phyloP scores from a whole-genome alignment of 441 rosid species.

The Populus hybrid region DNA sequence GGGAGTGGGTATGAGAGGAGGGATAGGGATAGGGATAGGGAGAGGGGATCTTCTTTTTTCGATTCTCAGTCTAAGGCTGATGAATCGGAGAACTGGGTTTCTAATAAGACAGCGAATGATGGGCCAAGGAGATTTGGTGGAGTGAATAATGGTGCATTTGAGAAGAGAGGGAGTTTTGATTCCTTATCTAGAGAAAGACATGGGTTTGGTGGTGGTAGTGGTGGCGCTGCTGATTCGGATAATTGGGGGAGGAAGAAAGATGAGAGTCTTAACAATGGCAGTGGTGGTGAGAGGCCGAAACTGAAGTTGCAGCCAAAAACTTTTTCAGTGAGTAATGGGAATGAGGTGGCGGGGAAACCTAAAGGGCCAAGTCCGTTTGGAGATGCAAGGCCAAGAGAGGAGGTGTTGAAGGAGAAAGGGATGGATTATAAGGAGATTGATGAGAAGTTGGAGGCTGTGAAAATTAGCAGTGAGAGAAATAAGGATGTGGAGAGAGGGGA shows the following conservation, averaged over 20 bases:
- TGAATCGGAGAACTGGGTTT: slow-evolving; percentile 74
- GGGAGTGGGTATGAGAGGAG: slow-evolving; percentile 42
- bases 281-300: slow-evolving; percentile 46
- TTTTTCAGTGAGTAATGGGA: slow-evolving; percentile 33
- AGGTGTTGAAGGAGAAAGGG: slow-evolving; percentile 88
- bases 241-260: slow-evolving; percentile 77
- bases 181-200: slow-evolving; percentile 55
- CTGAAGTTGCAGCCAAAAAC: slow-evolving; percentile 71
- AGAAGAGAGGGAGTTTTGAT: slow-evolving; percentile 40
- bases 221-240: slow-evolving; percentile 39
- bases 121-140: slow-evolving; percentile 16
- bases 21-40: slow-evolving; percentile 28
- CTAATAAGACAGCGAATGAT: slow-evolving; percentile 38
- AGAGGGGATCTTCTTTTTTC: slow-evolving; percentile 38
- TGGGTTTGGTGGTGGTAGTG: slow-evolving; percentile 17
- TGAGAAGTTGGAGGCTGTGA: slow-evolving; percentile 60
- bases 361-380: slow-evolving; percentile 88
- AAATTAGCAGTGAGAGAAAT: slow-evolving; percentile 23
- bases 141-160: slow-evolving; percentile 16
- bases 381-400: slow-evolving; percentile 87
- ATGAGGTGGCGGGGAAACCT: slow-evolving; percentile 30
- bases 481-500: slow-evolving; percentile 29
- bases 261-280: slow-evolving; percentile 27
- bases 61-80: slow-evolving; percentile 88
- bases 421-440: slow-evolving; percentile 85